These are phyloP conservation scores for Emiliania huxleyi DNA, from an alignment of 78 protist species.

Conservation along the genomic window DNA sequence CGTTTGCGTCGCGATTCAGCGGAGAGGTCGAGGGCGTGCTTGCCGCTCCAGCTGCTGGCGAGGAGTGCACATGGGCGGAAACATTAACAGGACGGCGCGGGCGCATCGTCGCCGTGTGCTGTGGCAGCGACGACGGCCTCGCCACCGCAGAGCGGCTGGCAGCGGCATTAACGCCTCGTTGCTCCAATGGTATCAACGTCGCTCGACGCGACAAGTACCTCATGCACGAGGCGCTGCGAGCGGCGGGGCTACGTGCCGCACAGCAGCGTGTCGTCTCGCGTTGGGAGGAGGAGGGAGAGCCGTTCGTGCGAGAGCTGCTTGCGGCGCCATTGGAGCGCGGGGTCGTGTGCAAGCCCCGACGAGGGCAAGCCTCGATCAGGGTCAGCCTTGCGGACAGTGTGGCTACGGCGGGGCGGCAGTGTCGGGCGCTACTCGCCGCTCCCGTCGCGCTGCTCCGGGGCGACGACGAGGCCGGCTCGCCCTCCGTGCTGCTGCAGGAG, in stretches of 20 bases:
- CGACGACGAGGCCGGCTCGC: neutral
- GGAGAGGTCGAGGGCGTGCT: no score
- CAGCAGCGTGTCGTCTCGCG: neutral
- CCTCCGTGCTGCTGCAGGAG: neutral
- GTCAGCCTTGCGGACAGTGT: neutral
- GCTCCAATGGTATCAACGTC: neutral
- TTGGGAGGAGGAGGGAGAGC: neutral
- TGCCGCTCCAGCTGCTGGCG: no score
- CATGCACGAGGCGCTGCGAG: neutral
- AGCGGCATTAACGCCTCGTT: neutral
- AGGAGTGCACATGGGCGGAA: no score
- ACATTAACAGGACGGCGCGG: no score
- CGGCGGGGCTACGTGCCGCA: neutral
- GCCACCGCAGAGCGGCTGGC: neutral
- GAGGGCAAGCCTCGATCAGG: neutral
- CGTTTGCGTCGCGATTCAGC: no score
- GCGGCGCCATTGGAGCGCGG: neutral
- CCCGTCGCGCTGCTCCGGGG: no score
- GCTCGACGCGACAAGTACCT: neutral
- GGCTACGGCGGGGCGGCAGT: neutral
- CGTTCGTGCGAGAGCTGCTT: neutral
- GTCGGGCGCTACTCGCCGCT: neutral
- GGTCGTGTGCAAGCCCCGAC: neutral
- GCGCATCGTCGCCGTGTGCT: no score
- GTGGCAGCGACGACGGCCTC: neutral